Evolutionary conservation across 1,284 basidiomycete species (phyloP).

Genomic region (Trametes versicolor): DNA sequence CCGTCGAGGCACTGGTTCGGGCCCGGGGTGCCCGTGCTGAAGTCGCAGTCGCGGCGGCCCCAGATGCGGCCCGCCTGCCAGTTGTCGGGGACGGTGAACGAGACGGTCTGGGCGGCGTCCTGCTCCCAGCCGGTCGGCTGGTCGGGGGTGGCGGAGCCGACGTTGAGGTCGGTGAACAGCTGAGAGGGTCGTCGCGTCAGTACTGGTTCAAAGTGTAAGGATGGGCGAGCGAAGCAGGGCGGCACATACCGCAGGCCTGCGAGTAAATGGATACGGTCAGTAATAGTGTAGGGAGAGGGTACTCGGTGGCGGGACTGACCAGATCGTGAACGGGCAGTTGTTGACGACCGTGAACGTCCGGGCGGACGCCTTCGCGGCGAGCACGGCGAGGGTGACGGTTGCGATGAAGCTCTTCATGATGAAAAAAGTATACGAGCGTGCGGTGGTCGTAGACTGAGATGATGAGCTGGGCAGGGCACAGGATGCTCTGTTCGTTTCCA

Average conservation of each 20-base stretch:
- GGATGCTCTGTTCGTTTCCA: not conserved
- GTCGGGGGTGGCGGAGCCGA: slow-evolving; percentile 41
- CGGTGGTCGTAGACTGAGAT: not conserved
- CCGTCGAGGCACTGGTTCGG: slow-evolving; percentile 54
- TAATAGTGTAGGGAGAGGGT: slow-evolving; percentile 3
- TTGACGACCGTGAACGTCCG: slow-evolving; percentile 29
- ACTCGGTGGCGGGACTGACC: slow-evolving; percentile 7
- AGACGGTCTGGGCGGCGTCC: slow-evolving; percentile 25
- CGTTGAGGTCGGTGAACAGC: slow-evolving; percentile 47
- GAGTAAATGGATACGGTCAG: not conserved
- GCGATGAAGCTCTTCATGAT: slow-evolving; percentile 31
- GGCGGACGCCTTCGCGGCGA: slow-evolving; percentile 22
- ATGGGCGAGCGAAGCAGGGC: no score
- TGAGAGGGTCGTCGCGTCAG: slow-evolving; percentile 2
- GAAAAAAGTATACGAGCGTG: not conserved
- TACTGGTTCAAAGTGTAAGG: no score
- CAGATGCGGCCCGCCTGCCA: slow-evolving; percentile 49
- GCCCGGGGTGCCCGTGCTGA: slow-evolving; percentile 46
- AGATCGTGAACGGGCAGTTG: slow-evolving; percentile 31
- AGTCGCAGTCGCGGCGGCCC: slow-evolving; percentile 54
- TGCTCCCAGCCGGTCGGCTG: slow-evolving; percentile 41
- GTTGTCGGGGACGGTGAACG: slow-evolving; percentile 45
- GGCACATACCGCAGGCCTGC: slow-evolving; percentile 14
- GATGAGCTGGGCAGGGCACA: slow-evolving; percentile 5
- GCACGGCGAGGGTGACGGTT: slow-evolving; percentile 21